Conservation (phyloP, 2,329 filamentous ascomycete species). For the Ascochyta pisi region DNA sequence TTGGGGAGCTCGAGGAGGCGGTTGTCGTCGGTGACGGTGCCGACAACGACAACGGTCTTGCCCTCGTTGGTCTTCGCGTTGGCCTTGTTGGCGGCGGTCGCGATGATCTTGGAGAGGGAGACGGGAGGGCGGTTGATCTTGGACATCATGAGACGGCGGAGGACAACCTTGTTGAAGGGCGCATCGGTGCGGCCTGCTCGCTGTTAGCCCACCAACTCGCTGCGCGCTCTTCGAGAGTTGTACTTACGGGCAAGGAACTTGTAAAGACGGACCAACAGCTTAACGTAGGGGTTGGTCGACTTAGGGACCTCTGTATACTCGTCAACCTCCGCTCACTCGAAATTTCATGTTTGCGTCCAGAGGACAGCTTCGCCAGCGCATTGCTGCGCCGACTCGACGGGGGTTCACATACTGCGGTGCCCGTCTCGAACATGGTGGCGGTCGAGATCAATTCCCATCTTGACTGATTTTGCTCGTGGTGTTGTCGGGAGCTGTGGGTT, state of each 20-base stretch:
- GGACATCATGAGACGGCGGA: conserved; percentile 97
- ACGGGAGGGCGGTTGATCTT: conserved; percentile 91
- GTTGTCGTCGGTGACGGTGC: conserved; percentile 21
- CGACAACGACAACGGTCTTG: conserved; percentile 83
- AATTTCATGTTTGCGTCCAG: conserved; percentile 48
- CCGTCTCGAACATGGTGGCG: conserved; percentile 68
- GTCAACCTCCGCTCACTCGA: conserved; percentile 45
- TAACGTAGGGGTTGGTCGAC: conserved; percentile 97
- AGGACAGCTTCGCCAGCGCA: conserved; percentile 50
- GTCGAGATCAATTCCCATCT: conserved; percentile 56
- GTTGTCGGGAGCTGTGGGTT: conserved; percentile 41
- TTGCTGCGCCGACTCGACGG: conserved; percentile 50
- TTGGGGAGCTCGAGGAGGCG: conserved; percentile 73
- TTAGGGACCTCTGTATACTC: conserved; percentile 62
- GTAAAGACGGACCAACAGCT: conserved; percentile 98
- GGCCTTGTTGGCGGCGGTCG: conserved; percentile 61
- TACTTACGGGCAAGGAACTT: conserved; percentile 92
- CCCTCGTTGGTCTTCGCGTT: conserved; percentile 65
- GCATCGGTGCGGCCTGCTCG: conserved; percentile 86
- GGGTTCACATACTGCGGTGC: conserved; percentile 68
- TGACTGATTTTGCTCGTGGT: conserved; percentile 44
- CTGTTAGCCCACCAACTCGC: conserved; percentile 35
- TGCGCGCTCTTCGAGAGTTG: conserved; percentile 11
- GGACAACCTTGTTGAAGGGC: conserved; percentile 98
- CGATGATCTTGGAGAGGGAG: conserved; percentile 89